phyloP scores from a whole-genome alignment of 2,329 filamentous ascomycete genomes.

The Hypoxylon sp. region DNA sequence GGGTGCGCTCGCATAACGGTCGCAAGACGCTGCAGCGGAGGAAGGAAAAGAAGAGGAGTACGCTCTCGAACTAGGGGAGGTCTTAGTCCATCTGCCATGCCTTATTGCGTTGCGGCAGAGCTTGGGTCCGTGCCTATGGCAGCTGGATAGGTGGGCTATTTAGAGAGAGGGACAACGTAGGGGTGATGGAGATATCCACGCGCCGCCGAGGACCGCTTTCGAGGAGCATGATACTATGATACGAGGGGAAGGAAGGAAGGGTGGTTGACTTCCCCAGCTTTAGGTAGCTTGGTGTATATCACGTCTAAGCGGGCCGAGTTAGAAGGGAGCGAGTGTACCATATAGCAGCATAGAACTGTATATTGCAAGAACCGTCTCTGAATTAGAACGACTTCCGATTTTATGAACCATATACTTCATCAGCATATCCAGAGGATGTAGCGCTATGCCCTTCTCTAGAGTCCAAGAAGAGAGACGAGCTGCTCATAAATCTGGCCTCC shows the following conservation, averaged over 20 bases:
- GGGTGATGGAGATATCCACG: not conserved
- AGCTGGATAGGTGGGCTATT: not conserved
- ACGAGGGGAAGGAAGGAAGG: not conserved
- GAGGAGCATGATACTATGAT: not conserved
- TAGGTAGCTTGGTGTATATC: not conserved
- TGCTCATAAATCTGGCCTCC: too few relatives aligned
- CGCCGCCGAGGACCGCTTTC: not conserved
- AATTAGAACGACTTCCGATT: not conserved
- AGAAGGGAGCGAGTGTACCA: constrained; percentile 19
- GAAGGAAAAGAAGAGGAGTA: constrained; percentile 66
- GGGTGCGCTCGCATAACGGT: constrained; percentile 66
- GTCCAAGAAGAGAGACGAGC: not conserved
- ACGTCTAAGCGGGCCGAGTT: not conserved
- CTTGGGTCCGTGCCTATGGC: too few relatives aligned
- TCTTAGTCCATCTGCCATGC: not conserved
- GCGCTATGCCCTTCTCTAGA: not conserved
- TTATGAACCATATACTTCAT: not conserved
- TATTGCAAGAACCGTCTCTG: constrained; percentile 31
- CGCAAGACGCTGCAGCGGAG: constrained; percentile 67
- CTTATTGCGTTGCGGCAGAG: too few relatives aligned
- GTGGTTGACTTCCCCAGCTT: not conserved
- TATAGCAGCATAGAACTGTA: constrained; percentile 43
- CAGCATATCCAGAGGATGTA: too few relatives aligned
- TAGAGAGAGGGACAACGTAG: not conserved
- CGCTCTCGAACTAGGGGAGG: constrained; percentile 55